phyloP scores from a whole-genome alignment of 305 asterid species.

The Fraxinus greggii region DNA sequence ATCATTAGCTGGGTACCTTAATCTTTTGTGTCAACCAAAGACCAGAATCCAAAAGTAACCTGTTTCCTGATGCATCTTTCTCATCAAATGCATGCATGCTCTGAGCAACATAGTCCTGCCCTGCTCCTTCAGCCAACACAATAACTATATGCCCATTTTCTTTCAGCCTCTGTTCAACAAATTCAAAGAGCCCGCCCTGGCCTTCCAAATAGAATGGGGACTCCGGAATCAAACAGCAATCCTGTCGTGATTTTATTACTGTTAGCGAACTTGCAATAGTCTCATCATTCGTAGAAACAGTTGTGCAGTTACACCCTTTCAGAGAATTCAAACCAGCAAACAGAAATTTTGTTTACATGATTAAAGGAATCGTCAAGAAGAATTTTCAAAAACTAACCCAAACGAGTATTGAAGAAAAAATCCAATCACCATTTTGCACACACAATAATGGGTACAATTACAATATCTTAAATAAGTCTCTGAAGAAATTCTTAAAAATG shows the following conservation, averaged over 20 bases:
- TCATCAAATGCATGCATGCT: constrained; percentile 56
- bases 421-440: neutral
- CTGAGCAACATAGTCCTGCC: constrained; percentile 80
- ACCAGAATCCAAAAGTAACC: constrained; percentile 78
- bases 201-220: constrained; percentile 91
- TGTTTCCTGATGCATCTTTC: constrained; percentile 89
- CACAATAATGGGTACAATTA: neutral
- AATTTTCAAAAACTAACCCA: neutral
- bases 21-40: constrained; percentile 86
- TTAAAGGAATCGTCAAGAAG: neutral
- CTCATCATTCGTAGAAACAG: neutral
- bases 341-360: neutral
- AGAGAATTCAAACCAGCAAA: constrained; percentile 8
- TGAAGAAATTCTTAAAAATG: neutral
- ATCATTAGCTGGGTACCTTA: constrained; percentile 53
- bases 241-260: constrained; percentile 53
- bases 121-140: constrained; percentile 96
- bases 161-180: constrained; percentile 73
- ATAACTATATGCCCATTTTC: constrained; percentile 79
- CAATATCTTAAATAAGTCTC: neutral
- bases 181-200: constrained; percentile 81
- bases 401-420: neutral
- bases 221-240: constrained; percentile 93
- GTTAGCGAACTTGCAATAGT: constrained; percentile 26
- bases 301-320: neutral